Evolutionary conservation across 331 rosid genomes (phyloP).

Genomic region (Quercus phellos): DNA sequence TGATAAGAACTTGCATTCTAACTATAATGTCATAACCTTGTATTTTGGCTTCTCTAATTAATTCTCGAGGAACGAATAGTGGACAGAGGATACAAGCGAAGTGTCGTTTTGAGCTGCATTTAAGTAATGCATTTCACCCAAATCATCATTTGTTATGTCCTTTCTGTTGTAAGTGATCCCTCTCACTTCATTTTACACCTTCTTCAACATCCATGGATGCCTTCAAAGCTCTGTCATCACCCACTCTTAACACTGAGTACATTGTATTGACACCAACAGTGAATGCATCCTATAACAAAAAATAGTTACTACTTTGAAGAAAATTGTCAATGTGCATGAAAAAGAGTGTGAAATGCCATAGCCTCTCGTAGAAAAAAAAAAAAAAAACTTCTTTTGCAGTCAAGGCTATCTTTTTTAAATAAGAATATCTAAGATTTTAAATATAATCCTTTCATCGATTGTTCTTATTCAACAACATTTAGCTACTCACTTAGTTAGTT

Average conservation of each 20-base stretch:
- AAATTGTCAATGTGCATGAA: too few relatives aligned
- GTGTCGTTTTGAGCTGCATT: neutral
- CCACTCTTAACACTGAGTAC: neutral
- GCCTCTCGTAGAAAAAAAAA: too few relatives aligned
- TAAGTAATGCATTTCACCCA: neutral
- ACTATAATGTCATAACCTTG: neutral
- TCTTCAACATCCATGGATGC: conserved; percentile 3
- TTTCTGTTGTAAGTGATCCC: neutral
- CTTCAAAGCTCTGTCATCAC: neutral
- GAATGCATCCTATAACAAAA: neutral
- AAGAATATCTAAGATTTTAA: too few relatives aligned
- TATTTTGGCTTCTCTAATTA: neutral
- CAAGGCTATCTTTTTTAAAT: too few relatives aligned
- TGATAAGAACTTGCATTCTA: neutral
- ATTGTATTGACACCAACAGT: neutral
- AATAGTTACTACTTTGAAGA: too few relatives aligned
- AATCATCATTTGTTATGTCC: neutral
- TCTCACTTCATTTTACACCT: conserved; percentile 5
- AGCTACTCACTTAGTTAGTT: too few relatives aligned
- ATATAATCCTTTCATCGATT: too few relatives aligned
- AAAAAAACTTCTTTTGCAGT: too few relatives aligned
- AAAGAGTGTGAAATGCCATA: too few relatives aligned
- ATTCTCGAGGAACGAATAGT: neutral
- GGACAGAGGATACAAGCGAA: neutral
- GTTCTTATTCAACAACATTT: too few relatives aligned